Conservation (phyloP, 805 yeast genomes). For the Ogataea wickerhamii region DNA sequence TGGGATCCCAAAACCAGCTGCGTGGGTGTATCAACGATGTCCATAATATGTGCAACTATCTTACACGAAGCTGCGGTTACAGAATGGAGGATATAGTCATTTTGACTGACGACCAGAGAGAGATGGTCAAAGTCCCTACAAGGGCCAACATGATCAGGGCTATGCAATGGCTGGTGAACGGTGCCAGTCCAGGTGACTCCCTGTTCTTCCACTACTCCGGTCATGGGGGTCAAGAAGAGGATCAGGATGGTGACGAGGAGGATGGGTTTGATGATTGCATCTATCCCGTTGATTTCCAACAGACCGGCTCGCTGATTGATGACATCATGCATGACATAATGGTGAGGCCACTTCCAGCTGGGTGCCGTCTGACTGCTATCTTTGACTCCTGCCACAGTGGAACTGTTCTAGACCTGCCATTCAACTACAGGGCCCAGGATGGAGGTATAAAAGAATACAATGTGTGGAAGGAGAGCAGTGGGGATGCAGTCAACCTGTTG, state of each 20-base stretch:
- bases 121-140: slow-evolving; percentile 52
- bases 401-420: slow-evolving; percentile 76
- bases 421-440: slow-evolving; percentile 67
- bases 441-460: slow-evolving; percentile 82
- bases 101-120: slow-evolving; percentile 53
- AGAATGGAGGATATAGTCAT: slow-evolving; percentile 53
- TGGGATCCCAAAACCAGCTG: slow-evolving; percentile 56
- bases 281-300: slow-evolving; percentile 47
- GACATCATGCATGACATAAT: slow-evolving; percentile 69
- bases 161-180: slow-evolving; percentile 76
- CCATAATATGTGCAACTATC: slow-evolving; percentile 41
- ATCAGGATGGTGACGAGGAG: slow-evolving; percentile 40
- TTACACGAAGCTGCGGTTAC: slow-evolving; percentile 43
- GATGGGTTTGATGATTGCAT: slow-evolving; percentile 37
- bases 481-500: slow-evolving; percentile 57
- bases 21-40: slow-evolving; percentile 83
- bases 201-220: slow-evolving; percentile 83
- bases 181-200: slow-evolving; percentile 73
- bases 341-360: slow-evolving; percentile 67
- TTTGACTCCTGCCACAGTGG: slow-evolving; percentile 90
- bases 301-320: slow-evolving; percentile 65
- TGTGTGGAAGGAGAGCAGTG: slow-evolving; percentile 69
- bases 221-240: slow-evolving; percentile 76
- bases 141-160: slow-evolving; percentile 69
- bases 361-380: slow-evolving; percentile 73